Evolutionary conservation across 2,329 filamentous ascomycete species (phyloP).

Genomic region (Fulvia fulva): DNA sequence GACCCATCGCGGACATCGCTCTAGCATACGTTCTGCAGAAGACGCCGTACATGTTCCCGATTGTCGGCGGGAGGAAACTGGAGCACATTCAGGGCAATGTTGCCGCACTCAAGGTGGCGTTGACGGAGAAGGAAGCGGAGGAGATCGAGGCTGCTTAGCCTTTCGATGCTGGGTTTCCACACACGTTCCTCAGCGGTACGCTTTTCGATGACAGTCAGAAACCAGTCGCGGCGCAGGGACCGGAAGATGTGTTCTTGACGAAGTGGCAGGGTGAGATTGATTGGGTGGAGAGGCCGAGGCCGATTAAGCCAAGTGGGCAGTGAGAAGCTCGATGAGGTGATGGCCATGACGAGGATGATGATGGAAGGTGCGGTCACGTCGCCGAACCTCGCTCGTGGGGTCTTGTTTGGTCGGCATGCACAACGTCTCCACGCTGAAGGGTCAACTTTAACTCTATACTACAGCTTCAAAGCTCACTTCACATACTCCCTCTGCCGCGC

Average conservation of each 20-base stretch:
- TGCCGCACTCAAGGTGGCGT: conserved; percentile 57
- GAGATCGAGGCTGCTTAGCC: conserved; percentile 59
- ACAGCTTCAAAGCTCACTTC: not conserved
- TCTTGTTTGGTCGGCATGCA: too few species aligned
- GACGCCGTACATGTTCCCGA: conserved; percentile 61
- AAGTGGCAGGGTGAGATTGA: conserved; percentile 8
- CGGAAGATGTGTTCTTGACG: conserved; percentile 34
- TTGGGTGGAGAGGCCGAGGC: conserved; percentile 8
- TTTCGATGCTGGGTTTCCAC: conserved; percentile 66
- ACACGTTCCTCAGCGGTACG: conserved; percentile 48
- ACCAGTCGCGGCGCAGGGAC: conserved; percentile 22
- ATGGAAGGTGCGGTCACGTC: too few species aligned
- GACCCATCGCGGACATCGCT: conserved; percentile 35
- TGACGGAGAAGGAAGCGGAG: conserved; percentile 59
- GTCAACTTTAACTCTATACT: not conserved
- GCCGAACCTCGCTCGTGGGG: too few species aligned
- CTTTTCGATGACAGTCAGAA: conserved; percentile 1
- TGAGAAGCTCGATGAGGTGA: not conserved
- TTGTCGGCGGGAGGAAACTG: conserved; percentile 65
- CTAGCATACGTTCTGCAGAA: conserved; percentile 71
- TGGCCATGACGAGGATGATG: too few species aligned
- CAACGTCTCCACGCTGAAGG: not conserved
- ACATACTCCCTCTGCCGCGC: conserved; percentile 20
- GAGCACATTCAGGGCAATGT: conserved; percentile 68
- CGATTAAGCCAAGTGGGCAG: conserved; percentile 5